Evolutionary conservation across 139 green algal genomes (phyloP).

Genomic region (Tetraselmis chui): DNA sequence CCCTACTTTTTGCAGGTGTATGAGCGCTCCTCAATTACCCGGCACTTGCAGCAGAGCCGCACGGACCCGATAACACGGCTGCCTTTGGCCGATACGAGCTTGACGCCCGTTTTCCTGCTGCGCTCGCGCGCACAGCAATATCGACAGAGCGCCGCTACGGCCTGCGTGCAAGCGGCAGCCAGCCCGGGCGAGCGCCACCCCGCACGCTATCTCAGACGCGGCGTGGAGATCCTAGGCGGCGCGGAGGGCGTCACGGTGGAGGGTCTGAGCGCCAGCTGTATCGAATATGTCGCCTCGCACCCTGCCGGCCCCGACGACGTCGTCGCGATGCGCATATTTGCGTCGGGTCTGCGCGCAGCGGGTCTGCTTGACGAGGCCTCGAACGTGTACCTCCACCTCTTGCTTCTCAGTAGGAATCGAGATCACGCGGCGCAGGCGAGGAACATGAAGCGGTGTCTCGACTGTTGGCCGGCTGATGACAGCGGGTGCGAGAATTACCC

Average conservation of each 20-base stretch:
- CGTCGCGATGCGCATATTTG: constrained; percentile 34
- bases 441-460: constrained; percentile 39
- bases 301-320: constrained; percentile 32
- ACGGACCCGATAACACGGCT: constrained; percentile 40
- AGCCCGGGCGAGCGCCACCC: constrained; percentile 17
- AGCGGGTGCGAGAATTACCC: too few species aligned
- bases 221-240: constrained; percentile 32
- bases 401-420: too few species aligned
- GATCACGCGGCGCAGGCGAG: constrained; percentile 37
- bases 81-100: constrained; percentile 12
- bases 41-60: constrained; percentile 6
- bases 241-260: constrained; percentile 15
- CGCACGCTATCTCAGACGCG: constrained; percentile 39
- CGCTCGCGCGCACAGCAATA: constrained; percentile 37
- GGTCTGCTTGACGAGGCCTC: constrained; percentile 28
- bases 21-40: constrained; percentile 36
- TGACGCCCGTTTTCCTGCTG: constrained; percentile 45
- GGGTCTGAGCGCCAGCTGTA: constrained; percentile 31
- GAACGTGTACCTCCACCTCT: constrained; percentile 33
- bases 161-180: constrained; percentile 32
- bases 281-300: constrained; percentile 33
- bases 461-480: constrained; percentile 20
- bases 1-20: constrained; percentile 34
- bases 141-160: constrained; percentile 25
- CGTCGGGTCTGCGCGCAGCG: constrained; percentile 27